Percentiles rank a stretch among this genome's conserved stretches.
These are phyloP conservation scores for Zygnema cylindricum DNA, from an alignment of 139 green algal species.

Conservation along the genomic window DNA sequence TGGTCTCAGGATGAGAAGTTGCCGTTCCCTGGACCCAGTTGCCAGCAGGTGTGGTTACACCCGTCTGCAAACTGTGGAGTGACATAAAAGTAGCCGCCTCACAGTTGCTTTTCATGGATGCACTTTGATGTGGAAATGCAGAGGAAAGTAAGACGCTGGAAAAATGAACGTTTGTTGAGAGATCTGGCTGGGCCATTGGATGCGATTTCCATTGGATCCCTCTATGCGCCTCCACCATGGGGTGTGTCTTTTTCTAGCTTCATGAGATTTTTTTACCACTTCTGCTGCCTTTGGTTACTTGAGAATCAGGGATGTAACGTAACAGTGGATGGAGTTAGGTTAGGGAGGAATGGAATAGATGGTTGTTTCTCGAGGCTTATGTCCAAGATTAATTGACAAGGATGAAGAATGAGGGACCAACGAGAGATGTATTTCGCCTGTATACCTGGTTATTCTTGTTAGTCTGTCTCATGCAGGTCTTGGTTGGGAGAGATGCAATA, in stretches of 20 bases:
- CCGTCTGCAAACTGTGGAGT: background rate
- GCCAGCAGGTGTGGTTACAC: background rate
- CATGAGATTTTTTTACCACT: too few species aligned
- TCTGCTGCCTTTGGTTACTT: too few species aligned
- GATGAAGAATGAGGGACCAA: too few species aligned
- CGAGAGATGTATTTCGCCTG: too few species aligned
- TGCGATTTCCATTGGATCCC: conserved; percentile 27
- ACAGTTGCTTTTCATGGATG: background rate
- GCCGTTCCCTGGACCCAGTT: background rate
- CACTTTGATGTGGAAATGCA: background rate
- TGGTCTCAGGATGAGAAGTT: background rate
- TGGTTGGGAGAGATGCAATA: too few species aligned
- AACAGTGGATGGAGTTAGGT: too few species aligned
- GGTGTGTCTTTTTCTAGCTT: conserved; percentile 38
- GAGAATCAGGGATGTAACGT: too few species aligned
- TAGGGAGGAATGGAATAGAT: too few species aligned
- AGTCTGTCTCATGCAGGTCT: too few species aligned
- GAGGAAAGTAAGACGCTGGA: conserved; percentile 39
- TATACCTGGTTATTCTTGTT: too few species aligned
- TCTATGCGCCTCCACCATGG: conserved; percentile 58
- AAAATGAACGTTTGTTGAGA: conserved; percentile 49
- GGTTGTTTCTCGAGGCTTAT: too few species aligned
- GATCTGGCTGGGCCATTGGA: conserved; percentile 57
- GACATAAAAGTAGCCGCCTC: background rate
- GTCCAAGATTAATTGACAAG: too few species aligned